These are phyloP conservation scores for Aspergillus sp. DNA, from an alignment of 2,329 filamentous ascomycete species.

Conservation along the genomic window DNA sequence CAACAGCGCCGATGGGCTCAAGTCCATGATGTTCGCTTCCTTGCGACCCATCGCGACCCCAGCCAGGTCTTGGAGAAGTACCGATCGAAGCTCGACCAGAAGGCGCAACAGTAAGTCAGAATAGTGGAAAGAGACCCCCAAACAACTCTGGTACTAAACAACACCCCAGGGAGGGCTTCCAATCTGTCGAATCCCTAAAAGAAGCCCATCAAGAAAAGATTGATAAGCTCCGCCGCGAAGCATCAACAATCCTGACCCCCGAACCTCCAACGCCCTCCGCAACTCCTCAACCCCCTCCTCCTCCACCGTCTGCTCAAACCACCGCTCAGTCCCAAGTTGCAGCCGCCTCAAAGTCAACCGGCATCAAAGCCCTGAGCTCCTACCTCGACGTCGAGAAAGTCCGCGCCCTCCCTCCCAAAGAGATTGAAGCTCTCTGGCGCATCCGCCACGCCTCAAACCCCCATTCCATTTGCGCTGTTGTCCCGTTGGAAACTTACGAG, in stretches of 20 bases:
- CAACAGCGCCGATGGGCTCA: constrained; percentile 82
- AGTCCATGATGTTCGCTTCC: constrained; percentile 87
- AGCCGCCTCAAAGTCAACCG: constrained; percentile 51
- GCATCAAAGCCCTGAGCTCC: constrained; percentile 64
- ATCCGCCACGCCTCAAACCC: constrained; percentile 74
- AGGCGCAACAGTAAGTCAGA: constrained; percentile 64
- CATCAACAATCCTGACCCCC: constrained; percentile 56
- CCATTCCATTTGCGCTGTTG: constrained; percentile 77
- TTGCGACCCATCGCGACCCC: constrained; percentile 72
- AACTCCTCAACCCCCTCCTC: constrained; percentile 37
- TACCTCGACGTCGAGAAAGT: constrained; percentile 81
- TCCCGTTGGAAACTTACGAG: constrained; percentile 72
- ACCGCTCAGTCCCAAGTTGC: constrained; percentile 30
- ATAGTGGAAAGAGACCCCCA: background rate
- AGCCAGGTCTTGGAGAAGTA: constrained; percentile 77
- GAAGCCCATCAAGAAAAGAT: constrained; percentile 86
- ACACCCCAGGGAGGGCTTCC: constrained; percentile 63
- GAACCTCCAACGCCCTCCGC: constrained; percentile 38
- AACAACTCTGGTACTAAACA: background rate
- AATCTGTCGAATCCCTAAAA: constrained; percentile 61
- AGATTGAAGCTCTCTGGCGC: constrained; percentile 87
- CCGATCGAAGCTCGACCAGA: constrained; percentile 76
- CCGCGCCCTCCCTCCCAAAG: constrained; percentile 68
- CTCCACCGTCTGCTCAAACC: constrained; percentile 36
- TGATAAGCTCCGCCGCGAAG: constrained; percentile 65